Conservation (phyloP, 1,284 basidiomycete genomes). For the Pyrrhoderma lamaoense region DNA sequence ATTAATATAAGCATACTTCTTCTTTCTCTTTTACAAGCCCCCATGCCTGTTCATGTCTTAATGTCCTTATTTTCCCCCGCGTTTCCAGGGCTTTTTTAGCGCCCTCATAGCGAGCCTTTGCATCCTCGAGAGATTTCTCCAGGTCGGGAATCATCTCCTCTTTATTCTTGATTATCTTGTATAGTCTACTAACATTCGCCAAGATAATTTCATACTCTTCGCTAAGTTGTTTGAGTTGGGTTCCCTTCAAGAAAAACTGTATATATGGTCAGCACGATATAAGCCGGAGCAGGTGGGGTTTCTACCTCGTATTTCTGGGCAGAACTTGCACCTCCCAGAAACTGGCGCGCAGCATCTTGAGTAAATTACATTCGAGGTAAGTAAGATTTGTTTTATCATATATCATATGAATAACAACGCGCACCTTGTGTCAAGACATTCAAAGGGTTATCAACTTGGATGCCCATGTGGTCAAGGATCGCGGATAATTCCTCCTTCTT, state of each 20-base stretch:
- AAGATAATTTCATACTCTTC: constrained; percentile 80
- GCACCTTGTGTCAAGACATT: constrained; percentile 88
- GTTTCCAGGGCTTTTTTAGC: constrained; percentile 69
- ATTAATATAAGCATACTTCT: constrained; percentile 39
- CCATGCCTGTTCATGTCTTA: constrained; percentile 87
- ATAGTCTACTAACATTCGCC: constrained; percentile 62
- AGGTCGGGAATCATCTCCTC: constrained; percentile 72
- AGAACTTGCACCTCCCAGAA: constrained; percentile 78
- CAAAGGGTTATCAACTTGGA: constrained; percentile 96
- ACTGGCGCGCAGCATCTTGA: constrained; percentile 57
- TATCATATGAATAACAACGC: neutral
- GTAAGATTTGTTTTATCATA: neutral
- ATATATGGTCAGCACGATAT: constrained; percentile 4
- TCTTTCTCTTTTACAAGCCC: constrained; percentile 76
- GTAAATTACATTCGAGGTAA: neutral
- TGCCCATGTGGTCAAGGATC: constrained; percentile 91
- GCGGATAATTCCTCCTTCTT: constrained; percentile 82
- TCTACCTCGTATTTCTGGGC: constrained; percentile 86
- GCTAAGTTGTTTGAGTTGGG: constrained; percentile 82
- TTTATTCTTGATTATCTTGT: constrained; percentile 58
- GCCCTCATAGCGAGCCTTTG: constrained; percentile 57
- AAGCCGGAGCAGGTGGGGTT: constrained; percentile 1
- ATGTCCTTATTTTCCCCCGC: constrained; percentile 55
- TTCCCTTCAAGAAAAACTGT: constrained; percentile 92
- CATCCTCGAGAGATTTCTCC: constrained; percentile 51